phyloP scores from a whole-genome alignment of 345 rosid genomes.

The Salix viminalis region DNA sequence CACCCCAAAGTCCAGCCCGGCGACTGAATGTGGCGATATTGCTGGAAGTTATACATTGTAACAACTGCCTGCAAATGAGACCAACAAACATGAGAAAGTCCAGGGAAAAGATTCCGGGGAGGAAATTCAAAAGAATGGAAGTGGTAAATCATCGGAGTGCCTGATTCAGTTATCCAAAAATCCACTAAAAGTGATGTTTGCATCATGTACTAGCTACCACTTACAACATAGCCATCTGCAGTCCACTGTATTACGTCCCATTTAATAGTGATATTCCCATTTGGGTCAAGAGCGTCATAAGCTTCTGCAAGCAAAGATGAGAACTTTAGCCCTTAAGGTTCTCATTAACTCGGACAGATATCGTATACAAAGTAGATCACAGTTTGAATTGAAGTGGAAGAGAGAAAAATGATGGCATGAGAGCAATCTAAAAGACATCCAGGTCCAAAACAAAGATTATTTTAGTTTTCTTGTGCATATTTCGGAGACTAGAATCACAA shows the following conservation, averaged over 20 bases:
- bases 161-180: not conserved
- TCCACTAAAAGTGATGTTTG: not conserved
- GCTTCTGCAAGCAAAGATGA: slow-evolving; percentile 31
- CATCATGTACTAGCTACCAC: not conserved
- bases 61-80: slow-evolving; percentile 24
- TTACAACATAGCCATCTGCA: slow-evolving; percentile 35
- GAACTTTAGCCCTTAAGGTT: not conserved
- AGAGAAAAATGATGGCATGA: not conserved
- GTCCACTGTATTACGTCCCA: slow-evolving; percentile 52
- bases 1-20: slow-evolving; percentile 34
- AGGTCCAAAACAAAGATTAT: too few species aligned
- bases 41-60: slow-evolving; percentile 35
- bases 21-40: slow-evolving; percentile 33
- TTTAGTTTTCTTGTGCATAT: too few species aligned
- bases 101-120: not conserved
- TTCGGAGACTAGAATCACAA: too few species aligned
- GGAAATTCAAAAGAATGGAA: not conserved
- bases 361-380: slow-evolving; percentile 1
- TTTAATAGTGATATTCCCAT: slow-evolving; percentile 42
- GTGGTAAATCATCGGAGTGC: not conserved
- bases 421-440: not conserved
- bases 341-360: not conserved
- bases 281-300: slow-evolving; percentile 44
- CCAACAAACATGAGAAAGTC: not conserved
- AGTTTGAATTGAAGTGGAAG: not conserved